Conservation (phyloP, 2,329 filamentous ascomycete genomes). For the Cordyceps sp. region DNA sequence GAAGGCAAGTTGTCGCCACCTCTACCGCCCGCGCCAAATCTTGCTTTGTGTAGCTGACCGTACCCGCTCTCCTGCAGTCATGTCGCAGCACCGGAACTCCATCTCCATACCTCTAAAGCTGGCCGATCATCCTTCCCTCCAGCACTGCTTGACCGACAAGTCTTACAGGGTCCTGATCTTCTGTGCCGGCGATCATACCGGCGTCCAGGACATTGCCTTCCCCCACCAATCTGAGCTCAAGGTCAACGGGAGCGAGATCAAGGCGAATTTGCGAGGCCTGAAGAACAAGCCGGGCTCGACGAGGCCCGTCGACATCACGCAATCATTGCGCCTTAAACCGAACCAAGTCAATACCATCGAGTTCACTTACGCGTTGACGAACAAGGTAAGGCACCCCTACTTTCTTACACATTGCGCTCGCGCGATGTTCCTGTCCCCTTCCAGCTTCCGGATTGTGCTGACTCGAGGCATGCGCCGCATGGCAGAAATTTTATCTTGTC, state of each 20-base stretch:
- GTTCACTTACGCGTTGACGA: conserved; percentile 83
- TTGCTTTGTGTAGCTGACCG: no score
- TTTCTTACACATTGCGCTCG: no score
- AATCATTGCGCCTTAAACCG: conserved; percentile 51
- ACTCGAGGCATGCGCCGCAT: no score
- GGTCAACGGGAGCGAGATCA: conserved; percentile 74
- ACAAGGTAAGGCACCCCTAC: conserved; percentile 55
- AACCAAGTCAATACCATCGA: conserved; percentile 62
- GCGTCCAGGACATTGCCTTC: conserved; percentile 65
- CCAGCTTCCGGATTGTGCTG: no score
- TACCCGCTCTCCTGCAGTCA: no score
- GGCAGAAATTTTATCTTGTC: conserved; percentile 54
- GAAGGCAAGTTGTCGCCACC: conserved; percentile 41
- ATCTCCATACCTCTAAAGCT: conserved; percentile 26
- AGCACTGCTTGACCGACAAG: conserved; percentile 41
- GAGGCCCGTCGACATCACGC: conserved; percentile 80
- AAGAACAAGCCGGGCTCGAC: conserved; percentile 96
- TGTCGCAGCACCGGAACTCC: conserved; percentile 35
- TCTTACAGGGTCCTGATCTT: conserved; percentile 65
- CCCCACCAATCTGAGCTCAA: conserved; percentile 87
- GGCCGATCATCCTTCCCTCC: conserved; percentile 33
- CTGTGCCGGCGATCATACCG: conserved; percentile 50
- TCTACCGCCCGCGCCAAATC: background rate
- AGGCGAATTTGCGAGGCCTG: conserved; percentile 81
- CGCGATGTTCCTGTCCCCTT: conserved; percentile 2